Percentiles rank a stretch among this genome's conserved stretches.
phyloP scores from a whole-genome alignment of 2,329 filamentous ascomycete genomes.

The Botryotinia globosa region DNA sequence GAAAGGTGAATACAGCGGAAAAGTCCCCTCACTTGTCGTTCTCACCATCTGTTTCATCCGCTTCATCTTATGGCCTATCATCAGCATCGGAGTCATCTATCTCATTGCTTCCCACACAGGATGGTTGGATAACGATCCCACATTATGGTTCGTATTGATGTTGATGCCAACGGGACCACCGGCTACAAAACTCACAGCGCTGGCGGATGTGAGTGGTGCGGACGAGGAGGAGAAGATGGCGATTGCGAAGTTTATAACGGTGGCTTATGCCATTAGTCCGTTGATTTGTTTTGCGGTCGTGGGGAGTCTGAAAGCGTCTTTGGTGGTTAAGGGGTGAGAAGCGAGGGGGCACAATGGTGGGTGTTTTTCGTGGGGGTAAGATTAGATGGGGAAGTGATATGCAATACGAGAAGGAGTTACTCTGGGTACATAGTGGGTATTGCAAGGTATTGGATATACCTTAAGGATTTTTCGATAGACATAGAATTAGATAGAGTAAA shows the following conservation, averaged over 20 bases:
- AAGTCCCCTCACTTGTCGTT: constrained; percentile 49
- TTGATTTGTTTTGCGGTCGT: constrained; percentile 42
- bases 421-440: background rate
- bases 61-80: constrained; percentile 59
- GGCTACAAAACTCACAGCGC: constrained; percentile 48
- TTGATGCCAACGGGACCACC: constrained; percentile 48
- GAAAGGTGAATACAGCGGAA: constrained; percentile 36
- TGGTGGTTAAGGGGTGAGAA: constrained; percentile 27
- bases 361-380: background rate
- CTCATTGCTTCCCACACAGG: constrained; percentile 50
- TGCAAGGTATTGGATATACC: background rate
- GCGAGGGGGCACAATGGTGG: background rate
- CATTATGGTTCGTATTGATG: constrained; percentile 62
- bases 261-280: constrained; percentile 42
- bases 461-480: background rate
- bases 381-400: background rate
- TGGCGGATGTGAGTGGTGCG: constrained; percentile 45
- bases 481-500: background rate
- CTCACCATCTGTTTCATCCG: constrained; percentile 52
- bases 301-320: constrained; percentile 38
- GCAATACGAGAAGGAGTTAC: too few relatives aligned
- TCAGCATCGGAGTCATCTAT: constrained; percentile 55
- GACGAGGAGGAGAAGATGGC: constrained; percentile 42
- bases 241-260: constrained; percentile 46
- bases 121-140: constrained; percentile 54